Base-by-base conservation (phyloP, 345 rosid species). In the Bruguiera parviflora region DNA sequence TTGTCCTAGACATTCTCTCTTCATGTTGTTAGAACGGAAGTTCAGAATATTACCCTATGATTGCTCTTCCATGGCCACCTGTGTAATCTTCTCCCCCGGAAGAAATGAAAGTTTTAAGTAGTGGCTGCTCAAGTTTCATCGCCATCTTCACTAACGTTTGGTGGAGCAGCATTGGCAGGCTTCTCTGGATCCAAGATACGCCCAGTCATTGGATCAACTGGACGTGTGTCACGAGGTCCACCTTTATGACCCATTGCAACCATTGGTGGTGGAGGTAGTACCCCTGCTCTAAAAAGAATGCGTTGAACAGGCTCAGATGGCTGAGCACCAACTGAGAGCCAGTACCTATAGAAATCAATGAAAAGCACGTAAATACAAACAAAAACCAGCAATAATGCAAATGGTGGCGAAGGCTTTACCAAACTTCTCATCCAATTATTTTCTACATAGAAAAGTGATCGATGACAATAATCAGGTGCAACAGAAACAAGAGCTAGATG, bases 291-390 rank as follows among this genome's bases (percentile, higher is more conserved):
- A 80, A 88, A 92, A 35, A 92, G 89, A 61, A 89, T 82, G 53
- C 81, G 86, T 53, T 89, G 88, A 67, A 89, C 91, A 0, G 94
- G 98, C 15, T 92, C 91, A 27, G 96, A 92, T 72, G 99, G 84
- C 82, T 90, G 96, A 63, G 97, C 99, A 73, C 98, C 98, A 56
- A 95, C 98, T 13, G 99, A 92, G 66, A 92, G 74, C 98, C 98
- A 95, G 72, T 95, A 95, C 83, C 96, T 95, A 68, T 63, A 73
- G n/a, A 71, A 58, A 58, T 21, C 22, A 22, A 56, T 21, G 59
- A 56, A 56, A 27, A 21, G 1, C 25, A 56, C 1, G 6, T 7
- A n/a, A 53, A 10, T 1, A 21, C 58, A 53, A 21, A 11, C 28
- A 53, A 5, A 53, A 53, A 53, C 27, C 49, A 13, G 49, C 49